These are phyloP conservation scores for Boletus insuetus DNA, from an alignment of 768 basidiomycete species.

Conservation along the genomic window DNA sequence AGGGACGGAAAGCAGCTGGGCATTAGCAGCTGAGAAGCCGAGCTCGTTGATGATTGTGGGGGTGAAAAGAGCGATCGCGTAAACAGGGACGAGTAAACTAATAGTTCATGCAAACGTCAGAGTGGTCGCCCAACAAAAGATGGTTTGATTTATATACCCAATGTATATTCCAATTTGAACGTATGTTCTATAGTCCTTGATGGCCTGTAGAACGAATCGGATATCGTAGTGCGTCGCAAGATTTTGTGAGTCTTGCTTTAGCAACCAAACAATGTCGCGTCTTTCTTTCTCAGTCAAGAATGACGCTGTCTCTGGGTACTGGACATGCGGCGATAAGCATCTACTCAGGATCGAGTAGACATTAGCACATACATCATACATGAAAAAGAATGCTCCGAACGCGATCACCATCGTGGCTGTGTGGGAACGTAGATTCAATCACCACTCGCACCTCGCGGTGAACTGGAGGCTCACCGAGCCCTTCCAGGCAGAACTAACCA, in stretches of 20 bases:
- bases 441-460: not conserved
- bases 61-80: constrained; percentile 48
- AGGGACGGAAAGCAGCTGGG: constrained; percentile 50
- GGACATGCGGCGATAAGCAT: not conserved
- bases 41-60: constrained; percentile 50
- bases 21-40: constrained; percentile 49
- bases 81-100: constrained; percentile 45
- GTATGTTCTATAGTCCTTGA: constrained; percentile 44
- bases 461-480: constrained; percentile 16
- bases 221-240: constrained; percentile 44
- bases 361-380: constrained; percentile 45
- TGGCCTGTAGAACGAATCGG: constrained; percentile 48
- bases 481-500: constrained; percentile 31
- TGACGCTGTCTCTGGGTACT: constrained; percentile 58
- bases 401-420: constrained; percentile 25
- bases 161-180: constrained; percentile 38
- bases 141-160: constrained; percentile 30
- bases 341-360: not conserved
- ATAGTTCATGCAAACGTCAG: constrained; percentile 2
- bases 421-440: not conserved
- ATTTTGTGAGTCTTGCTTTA: constrained; percentile 44
- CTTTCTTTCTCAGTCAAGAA: constrained; percentile 51
- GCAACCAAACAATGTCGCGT: constrained; percentile 28
- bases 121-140: not conserved
- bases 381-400: constrained; percentile 41